Conservation (phyloP, 2,329 filamentous ascomycete genomes). For the Cordyceps javanica region DNA sequence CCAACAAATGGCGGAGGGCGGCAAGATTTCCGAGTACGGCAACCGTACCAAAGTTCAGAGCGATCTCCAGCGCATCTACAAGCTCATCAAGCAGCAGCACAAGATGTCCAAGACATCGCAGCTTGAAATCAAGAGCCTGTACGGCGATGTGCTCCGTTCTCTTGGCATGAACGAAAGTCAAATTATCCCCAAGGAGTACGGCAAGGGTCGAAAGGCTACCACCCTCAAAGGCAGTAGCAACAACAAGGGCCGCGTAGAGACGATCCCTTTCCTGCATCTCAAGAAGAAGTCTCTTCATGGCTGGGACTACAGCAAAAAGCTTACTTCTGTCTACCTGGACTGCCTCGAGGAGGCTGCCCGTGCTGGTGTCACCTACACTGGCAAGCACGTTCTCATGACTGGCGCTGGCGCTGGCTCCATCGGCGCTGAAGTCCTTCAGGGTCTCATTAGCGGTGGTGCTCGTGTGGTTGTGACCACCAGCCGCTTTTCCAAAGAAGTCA, state of each 20-base stretch:
- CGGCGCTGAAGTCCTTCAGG: conserved; percentile 92
- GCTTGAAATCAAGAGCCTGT: conserved; percentile 91
- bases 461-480: conserved; percentile 96
- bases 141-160: conserved; percentile 89
- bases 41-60: conserved; percentile 98
- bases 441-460: conserved; percentile 91
- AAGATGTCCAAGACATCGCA: conserved; percentile 95
- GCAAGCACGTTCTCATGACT: conserved; percentile 96
- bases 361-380: conserved; percentile 82
- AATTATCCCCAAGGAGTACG: conserved; percentile 83
- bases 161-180: conserved; percentile 97
- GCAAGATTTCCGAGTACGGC: conserved; percentile 97
- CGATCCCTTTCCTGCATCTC: conserved; percentile 93
- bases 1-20: conserved; percentile 95
- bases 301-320: conserved; percentile 99
- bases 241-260: conserved; percentile 87
- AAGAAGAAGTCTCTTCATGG: conserved; percentile 91
- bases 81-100: conserved; percentile 96
- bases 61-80: conserved; percentile 91
- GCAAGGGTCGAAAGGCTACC: conserved; percentile 52
- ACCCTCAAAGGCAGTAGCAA: conserved; percentile 46
- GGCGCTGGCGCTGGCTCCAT: conserved; percentile 97
- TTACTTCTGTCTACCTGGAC: conserved; percentile 88
- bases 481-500: conserved; percentile 93
- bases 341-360: conserved; percentile 84